A percentile compares a stretch with the other conserved stretches of the same genome.
Evolutionary conservation across 2,329 filamentous ascomycete species (phyloP).

Genomic region (Dactylonectria macrodidyma): DNA sequence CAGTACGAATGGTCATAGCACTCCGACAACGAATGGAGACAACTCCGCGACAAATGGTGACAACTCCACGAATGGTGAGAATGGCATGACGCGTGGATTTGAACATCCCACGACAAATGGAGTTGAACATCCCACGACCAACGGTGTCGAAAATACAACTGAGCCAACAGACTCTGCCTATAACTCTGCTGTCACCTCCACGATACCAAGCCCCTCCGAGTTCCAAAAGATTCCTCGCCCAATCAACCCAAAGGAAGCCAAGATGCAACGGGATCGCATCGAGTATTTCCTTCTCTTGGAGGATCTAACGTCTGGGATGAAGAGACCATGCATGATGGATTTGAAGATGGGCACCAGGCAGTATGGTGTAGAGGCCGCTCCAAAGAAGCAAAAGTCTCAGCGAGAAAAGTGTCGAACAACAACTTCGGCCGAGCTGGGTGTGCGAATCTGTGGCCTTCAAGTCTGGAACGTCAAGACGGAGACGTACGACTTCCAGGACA

Average conservation of each 20-base stretch:
- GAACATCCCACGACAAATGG: too few species aligned
- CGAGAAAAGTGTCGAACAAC: constrained; percentile 93
- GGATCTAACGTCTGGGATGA: constrained; percentile 97
- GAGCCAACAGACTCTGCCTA: constrained; percentile 54
- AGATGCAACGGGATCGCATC: constrained; percentile 77
- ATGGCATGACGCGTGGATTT: too few species aligned
- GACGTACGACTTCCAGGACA: constrained; percentile 95
- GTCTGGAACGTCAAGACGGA: constrained; percentile 91
- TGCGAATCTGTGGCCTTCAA: constrained; percentile 95
- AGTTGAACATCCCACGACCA: too few species aligned
- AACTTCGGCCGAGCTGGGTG: constrained; percentile 91
- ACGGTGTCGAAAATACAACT: constrained; percentile 13
- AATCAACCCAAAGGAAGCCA: constrained; percentile 83
- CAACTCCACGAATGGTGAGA: too few species aligned
- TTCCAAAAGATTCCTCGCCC: constrained; percentile 69
- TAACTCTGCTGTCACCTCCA: constrained; percentile 50
- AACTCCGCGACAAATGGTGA: too few species aligned
- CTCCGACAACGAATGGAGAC: constrained; percentile 31
- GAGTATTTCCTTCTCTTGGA: constrained; percentile 95
- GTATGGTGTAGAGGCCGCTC: constrained; percentile 91
- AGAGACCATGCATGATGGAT: constrained; percentile 95
- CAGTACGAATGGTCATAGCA: constrained; percentile 21
- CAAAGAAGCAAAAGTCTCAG: constrained; percentile 95
- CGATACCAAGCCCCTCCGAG: constrained; percentile 56
- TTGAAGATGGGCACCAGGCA: constrained; percentile 99